Base-by-base conservation (phyloP, 495 filamentous ascomycete genomes). In the Daldinia bambusicola region DNA sequence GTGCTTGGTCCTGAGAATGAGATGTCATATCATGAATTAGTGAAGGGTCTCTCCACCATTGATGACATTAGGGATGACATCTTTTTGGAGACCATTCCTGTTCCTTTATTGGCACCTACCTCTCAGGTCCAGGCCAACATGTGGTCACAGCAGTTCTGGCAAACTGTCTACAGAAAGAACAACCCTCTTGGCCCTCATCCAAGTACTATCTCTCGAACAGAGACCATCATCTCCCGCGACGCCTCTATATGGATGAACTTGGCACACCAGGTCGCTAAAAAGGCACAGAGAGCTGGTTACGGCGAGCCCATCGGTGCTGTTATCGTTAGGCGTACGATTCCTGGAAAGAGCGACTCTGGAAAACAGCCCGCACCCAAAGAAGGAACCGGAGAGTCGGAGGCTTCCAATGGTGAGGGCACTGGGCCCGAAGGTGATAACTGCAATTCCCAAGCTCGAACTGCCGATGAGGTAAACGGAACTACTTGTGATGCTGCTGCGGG, bases 141-240 rank as follows among this genome's bases (percentile, higher is more conserved):
- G 77, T 97, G 93, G 93, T 89, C 87, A 34, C 81, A 86, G 30
- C 84, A 86, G 31, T 91, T 93, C 76, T 99, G 95, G 95, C 96
- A 95, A 0, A 89, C 91, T 5, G 84, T 93, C 7, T 98, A 96
- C 82, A 93, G 94, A 63, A 90, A 90, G 74, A 90, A 86, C 66
- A 93, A 94, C 75, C 88, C 93, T 36, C 85, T 93, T 75, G 88
- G 93, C 55, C 84, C 93, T 69, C 89, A 93, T 78, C 87, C 90
- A 61, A 82, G 85, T 43, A 86, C 86, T 64, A 85, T 88, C n/a
- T 76, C 81, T 16, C 77, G 86, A 70, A 73, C 78, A 20, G 84
- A 86, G 26, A 83, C 87, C 1, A 87, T 89, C 22, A 88, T 96
- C n/a, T 71, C 79, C 9, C 69, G 77, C 20, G 83, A 88, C 58